phyloP scores from a whole-genome alignment of 352 stramenopile species.

The Phytopythium vexans region DNA sequence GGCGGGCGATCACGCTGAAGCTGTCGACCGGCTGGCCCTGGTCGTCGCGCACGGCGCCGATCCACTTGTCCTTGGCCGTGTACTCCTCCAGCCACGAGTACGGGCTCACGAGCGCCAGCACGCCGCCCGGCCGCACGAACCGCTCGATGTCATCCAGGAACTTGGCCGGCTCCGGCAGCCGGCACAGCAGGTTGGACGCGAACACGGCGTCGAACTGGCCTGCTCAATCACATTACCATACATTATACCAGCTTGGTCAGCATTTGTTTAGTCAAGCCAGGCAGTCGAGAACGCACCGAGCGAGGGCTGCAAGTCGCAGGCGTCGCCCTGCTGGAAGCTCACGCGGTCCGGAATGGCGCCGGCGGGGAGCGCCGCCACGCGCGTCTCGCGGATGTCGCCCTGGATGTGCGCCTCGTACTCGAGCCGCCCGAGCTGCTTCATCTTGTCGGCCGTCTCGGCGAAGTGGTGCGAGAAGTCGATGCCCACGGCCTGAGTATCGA shows the following conservation, averaged over 20 bases:
- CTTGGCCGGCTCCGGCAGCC: slow-evolving; percentile 89
- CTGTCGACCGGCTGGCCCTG: slow-evolving; percentile 54
- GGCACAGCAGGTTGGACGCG: slow-evolving; percentile 95
- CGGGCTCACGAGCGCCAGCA: slow-evolving; percentile 94
- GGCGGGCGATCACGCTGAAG: slow-evolving; percentile 55
- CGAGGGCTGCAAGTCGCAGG: slow-evolving; percentile 79
- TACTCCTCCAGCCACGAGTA: slow-evolving; percentile 98
- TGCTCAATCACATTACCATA: slow-evolving; percentile 7
- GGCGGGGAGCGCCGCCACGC: slow-evolving; percentile 59
- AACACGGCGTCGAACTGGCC: slow-evolving; percentile 94
- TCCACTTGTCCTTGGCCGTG: slow-evolving; percentile 89
- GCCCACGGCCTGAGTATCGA: slow-evolving; percentile 62
- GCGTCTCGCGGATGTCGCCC: slow-evolving; percentile 70
- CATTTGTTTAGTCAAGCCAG: slow-evolving; percentile 33
- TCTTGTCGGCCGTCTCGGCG: slow-evolving; percentile 79
- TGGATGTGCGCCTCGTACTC: slow-evolving; percentile 88
- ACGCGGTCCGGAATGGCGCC: slow-evolving; percentile 58
- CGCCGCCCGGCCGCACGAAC: slow-evolving; percentile 89
- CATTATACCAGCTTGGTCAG: slow-evolving; percentile 9
- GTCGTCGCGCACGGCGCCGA: slow-evolving; percentile 51
- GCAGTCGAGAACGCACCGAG: slow-evolving; percentile 75
- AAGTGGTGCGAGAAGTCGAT: slow-evolving; percentile 95
- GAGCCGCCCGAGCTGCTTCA: slow-evolving; percentile 80
- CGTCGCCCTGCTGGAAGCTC: slow-evolving; percentile 93
- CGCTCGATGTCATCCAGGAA: slow-evolving; percentile 85